A percentile compares a stretch with the other conserved stretches of the same genome.
Evolutionary conservation across 2,329 filamentous ascomycete species (phyloP).

Genomic region (Aspergillus fumigatus): DNA sequence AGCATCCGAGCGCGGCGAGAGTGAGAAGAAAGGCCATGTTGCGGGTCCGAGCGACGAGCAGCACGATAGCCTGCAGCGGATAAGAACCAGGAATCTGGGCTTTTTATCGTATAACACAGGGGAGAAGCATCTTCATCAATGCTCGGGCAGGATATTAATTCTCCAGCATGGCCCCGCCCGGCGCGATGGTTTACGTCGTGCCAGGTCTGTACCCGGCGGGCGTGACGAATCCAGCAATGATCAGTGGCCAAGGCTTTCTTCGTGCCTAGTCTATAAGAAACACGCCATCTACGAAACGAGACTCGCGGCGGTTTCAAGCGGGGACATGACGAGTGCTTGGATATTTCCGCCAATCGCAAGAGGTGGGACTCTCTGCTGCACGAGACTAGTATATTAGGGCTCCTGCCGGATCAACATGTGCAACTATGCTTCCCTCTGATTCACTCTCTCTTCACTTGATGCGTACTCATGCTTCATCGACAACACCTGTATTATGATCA

Average conservation of each 20-base stretch:
- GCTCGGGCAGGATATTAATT: background rate
- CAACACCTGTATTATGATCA: background rate
- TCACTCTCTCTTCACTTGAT: background rate
- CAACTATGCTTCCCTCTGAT: background rate
- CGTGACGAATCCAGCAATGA: background rate
- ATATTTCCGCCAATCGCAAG: background rate
- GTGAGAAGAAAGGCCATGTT: conserved; percentile 1
- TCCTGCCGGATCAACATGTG: background rate
- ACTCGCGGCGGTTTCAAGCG: background rate
- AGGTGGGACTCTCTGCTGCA: background rate
- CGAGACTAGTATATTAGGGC: background rate
- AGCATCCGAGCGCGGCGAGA: background rate
- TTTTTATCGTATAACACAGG: background rate
- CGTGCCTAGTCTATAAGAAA: background rate
- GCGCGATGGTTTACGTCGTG: background rate
- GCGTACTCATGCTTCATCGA: background rate
- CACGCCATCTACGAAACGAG: background rate
- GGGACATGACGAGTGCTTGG: background rate
- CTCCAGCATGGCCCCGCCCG: background rate
- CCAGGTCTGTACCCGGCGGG: background rate
- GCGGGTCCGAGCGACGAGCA: background rate
- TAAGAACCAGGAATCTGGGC: background rate
- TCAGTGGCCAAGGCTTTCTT: background rate
- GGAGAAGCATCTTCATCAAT: background rate
- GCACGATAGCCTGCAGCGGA: background rate